Conservation (phyloP, 345 rosid species). For the Pugionium cornutum region DNA sequence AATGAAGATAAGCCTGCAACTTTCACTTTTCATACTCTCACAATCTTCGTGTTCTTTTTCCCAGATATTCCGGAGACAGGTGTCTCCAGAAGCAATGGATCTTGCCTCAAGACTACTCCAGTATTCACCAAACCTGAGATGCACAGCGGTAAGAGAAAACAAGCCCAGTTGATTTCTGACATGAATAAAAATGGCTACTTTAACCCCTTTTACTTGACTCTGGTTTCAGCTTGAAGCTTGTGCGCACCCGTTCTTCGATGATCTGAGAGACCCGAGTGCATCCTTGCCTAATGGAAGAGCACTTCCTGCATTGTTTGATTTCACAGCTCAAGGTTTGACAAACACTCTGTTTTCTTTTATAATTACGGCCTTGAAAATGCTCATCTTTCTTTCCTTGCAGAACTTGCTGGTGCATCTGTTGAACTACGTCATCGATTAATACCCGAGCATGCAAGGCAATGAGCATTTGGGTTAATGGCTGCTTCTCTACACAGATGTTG, state of each 20-base stretch:
- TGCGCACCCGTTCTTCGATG: constrained; percentile 95
- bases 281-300: constrained; percentile 87
- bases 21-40: too few relatives aligned
- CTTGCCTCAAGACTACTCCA: constrained; percentile 85
- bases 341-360: neutral
- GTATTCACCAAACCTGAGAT: constrained; percentile 80
- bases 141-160: constrained; percentile 64
- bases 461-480: constrained; percentile 23
- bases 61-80: constrained; percentile 72
- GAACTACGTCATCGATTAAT: constrained; percentile 72
- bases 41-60: neutral
- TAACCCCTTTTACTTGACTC: constrained; percentile 3
- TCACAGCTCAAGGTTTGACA: constrained; percentile 88
- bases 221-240: constrained; percentile 90
- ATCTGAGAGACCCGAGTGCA: constrained; percentile 73
- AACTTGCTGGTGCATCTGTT: constrained; percentile 71
- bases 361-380: neutral
- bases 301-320: constrained; percentile 81
- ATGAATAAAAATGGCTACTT: neutral
- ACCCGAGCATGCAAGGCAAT: constrained; percentile 65
- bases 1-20: neutral
- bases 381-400: constrained; percentile 44
- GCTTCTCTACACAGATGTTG: constrained; percentile 19
- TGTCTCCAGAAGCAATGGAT: constrained; percentile 82
- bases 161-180: neutral